Conservation (phyloP, 139 green algal species). For the Deuterostichococcus epilithicus region DNA sequence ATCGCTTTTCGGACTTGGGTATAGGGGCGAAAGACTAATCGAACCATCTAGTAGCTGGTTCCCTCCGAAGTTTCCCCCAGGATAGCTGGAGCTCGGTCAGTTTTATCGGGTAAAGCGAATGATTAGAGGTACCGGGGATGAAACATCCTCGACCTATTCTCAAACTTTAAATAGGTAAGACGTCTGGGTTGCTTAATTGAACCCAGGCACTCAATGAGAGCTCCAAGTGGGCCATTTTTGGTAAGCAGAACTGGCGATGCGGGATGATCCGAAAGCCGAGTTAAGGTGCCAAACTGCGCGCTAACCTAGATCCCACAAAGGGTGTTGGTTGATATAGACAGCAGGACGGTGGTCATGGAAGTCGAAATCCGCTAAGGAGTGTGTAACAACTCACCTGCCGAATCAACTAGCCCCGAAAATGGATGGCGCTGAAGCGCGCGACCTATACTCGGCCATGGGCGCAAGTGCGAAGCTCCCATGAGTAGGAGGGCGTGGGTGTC, state of each 20-base stretch:
- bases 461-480: slow-evolving; percentile 81
- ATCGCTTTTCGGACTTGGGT: slow-evolving; percentile 95
- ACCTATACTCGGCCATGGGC: slow-evolving; percentile 83
- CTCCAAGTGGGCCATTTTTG: slow-evolving; percentile 91
- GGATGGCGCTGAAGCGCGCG: slow-evolving; percentile 90
- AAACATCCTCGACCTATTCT: slow-evolving; percentile 88
- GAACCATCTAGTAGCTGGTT: slow-evolving; percentile 97
- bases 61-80: slow-evolving; percentile 91
- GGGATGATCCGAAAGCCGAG: slow-evolving; percentile 90
- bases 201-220: slow-evolving; percentile 75
- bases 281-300: slow-evolving; percentile 86
- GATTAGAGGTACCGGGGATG: slow-evolving; percentile 85
- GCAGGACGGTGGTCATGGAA: slow-evolving; percentile 96
- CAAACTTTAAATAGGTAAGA: slow-evolving; percentile 94
- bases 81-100: slow-evolving; percentile 83
- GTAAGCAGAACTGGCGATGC: slow-evolving; percentile 96
- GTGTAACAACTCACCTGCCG: slow-evolving; percentile 97
- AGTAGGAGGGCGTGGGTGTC: slow-evolving; percentile 88
- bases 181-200: slow-evolving; percentile 81
- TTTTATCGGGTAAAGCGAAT: slow-evolving; percentile 91
- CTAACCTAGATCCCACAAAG: slow-evolving; percentile 94
- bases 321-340: slow-evolving; percentile 93
- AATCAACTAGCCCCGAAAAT: slow-evolving; percentile 97
- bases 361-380: slow-evolving; percentile 97
- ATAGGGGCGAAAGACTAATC: slow-evolving; percentile 99